Evolutionary conservation across 441 rosid species (phyloP), one percentile per base, ranked within the genome.

Genomic region (Erodium trifolium): DNA sequence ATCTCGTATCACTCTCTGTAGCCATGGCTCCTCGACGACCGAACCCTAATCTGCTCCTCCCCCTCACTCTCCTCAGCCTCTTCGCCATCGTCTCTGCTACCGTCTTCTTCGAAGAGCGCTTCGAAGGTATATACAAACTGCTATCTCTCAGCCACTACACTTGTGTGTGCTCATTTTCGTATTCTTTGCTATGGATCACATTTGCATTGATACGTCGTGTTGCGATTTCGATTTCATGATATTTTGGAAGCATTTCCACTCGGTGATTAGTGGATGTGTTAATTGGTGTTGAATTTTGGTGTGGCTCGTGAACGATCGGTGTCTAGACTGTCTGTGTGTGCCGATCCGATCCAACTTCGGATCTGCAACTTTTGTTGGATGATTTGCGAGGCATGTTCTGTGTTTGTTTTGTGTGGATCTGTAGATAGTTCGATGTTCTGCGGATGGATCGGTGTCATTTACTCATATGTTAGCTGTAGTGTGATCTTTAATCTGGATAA

Each of bases 81-180:
- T 4, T 83, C 0, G 82, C 79, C 27, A 69, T 84, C 73, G 87
- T 84, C 4, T 80, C 89, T 2, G 90, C 96, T 7, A 63, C 74
- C 37, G 91, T 88, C 67, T 82, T 88, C 85, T 92, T 92, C 78
- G 98, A 92, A 78, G 96, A 92, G 17, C 89, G 85, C 13, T 92
- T 90, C 72, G 88, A 86, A 2, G 97, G 98, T 92, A 86, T 63
- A 43, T 10, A 18, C 60, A 41, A 34, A 34, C 37, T 34, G 37
- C 37, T 34, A 34, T 34, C 35, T 75, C 4, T 70, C 53, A 51
- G 14, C 7, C 23, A 68, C 43, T 31, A 59, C 19, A 29, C 17
- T 0, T 3, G 55, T 69, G 8, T 1, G 55, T 2, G 41, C n/a
- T 49, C 10, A 5, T 1, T 31, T 37, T 39, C 51, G 31, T 41